Evolutionary conservation across 2,329 filamentous ascomycete genomes (phyloP).

Genomic region (Trematosphaeria pertusa): DNA sequence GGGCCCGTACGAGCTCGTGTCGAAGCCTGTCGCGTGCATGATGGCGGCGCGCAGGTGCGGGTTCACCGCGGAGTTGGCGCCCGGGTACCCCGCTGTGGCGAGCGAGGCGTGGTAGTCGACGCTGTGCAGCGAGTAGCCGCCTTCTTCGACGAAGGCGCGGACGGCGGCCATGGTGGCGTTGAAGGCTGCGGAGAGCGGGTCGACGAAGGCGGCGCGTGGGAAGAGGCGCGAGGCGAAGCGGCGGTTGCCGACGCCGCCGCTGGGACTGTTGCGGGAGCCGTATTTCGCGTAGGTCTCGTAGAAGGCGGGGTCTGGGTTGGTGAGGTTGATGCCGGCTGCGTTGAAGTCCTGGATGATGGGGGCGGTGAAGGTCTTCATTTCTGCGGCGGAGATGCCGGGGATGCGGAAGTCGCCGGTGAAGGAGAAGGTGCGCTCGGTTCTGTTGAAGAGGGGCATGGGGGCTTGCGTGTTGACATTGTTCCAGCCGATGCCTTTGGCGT

Average conservation of each 20-base stretch:
- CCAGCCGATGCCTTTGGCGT: slow-evolving; percentile 33
- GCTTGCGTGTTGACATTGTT: slow-evolving; percentile 25
- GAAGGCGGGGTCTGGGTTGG: slow-evolving; percentile 23
- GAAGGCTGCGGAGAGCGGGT: slow-evolving; percentile 23
- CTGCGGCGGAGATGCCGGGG: slow-evolving; percentile 19
- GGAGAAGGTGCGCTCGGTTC: slow-evolving; percentile 18
- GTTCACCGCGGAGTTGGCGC: slow-evolving; percentile 28
- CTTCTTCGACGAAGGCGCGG: slow-evolving; percentile 32
- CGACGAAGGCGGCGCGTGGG: slow-evolving; percentile 35
- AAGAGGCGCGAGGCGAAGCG: slow-evolving; percentile 42
- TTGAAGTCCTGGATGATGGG: slow-evolving; percentile 30
- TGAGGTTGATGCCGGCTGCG: slow-evolving; percentile 22
- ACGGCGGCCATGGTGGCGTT: slow-evolving; percentile 27
- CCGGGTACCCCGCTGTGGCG: slow-evolving; percentile 33
- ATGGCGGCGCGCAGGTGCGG: slow-evolving; percentile 29
- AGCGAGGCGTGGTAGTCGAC: slow-evolving; percentile 34
- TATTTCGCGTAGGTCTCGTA: slow-evolving; percentile 28
- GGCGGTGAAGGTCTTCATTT: slow-evolving; percentile 25
- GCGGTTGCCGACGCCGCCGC: slow-evolving; percentile 20
- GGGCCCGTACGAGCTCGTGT: slow-evolving; percentile 26
- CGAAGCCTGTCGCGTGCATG: slow-evolving; percentile 37
- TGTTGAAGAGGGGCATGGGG: slow-evolving; percentile 6
- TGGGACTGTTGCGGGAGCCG: slow-evolving; percentile 22
- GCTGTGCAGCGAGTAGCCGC: slow-evolving; percentile 34
- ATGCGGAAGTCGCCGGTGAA: slow-evolving; percentile 27